Evolutionary conservation across 805 yeast species (phyloP), one percentile per base, ranked within the genome.

Genomic region (Komagataella ulmi): DNA sequence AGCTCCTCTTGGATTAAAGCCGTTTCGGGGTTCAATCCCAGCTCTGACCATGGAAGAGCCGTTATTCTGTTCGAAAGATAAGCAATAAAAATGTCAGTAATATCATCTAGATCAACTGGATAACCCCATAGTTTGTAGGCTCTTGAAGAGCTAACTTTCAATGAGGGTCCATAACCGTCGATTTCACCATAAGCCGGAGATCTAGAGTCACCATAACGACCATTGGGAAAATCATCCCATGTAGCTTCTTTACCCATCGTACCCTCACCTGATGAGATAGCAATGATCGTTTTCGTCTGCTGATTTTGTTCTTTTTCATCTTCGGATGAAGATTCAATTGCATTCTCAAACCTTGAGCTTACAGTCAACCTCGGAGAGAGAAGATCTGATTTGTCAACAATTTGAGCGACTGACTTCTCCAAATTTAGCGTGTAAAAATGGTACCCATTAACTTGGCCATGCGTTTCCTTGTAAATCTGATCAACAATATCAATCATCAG

Each of bases 171-270:
- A 65, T 91, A 93, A 30, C 98, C 98, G 65, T 90, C 97, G 59
- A 91, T 88, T 68, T 91, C 97, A 72, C 98, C 99, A 66, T 86
- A 91, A 1, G 98, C 98, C 17, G 97, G 97, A 40, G 96, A 88
- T 60, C 93, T 75, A 0, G 96, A 86, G 68, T 89, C 96, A 69
- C 97, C 95, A 65, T 88, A 88, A 69, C 98, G 77, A 63, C 97
- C 96, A 66, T 90, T 88, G 24, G 97, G 93, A 66, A 88, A 90
- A 61, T 90, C 98, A 71, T 90, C 98, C 98, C 98, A 90, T 1
- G 90, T 86, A 3, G 95, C 96, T 64, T 87, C 93, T 59, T 87
- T 80, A 43, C 96, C 96, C 24, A 88, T 62, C 2, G 83, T 77
- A 45, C 96, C 96, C 57, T 84, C 81, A 46, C 96, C 96, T 14